Evolutionary conservation across 2,329 filamentous ascomycete genomes (phyloP).

Genomic region (Penicillium oxalicum): DNA sequence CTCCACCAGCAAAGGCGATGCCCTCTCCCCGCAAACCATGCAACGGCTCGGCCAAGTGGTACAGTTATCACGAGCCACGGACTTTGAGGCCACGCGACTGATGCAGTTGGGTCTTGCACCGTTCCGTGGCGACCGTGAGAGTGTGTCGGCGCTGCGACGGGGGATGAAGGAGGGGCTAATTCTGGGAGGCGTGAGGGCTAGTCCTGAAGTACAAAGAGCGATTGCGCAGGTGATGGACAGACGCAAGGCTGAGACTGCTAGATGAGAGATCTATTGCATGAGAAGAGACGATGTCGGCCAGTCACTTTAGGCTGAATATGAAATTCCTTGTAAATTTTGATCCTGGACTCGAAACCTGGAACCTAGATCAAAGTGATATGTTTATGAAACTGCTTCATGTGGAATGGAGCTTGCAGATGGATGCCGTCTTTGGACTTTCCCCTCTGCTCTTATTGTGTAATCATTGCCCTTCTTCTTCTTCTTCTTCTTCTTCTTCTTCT

Average conservation of each 20-base stretch:
- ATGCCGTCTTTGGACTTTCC: too few species aligned
- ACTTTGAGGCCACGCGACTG: constrained; percentile 64
- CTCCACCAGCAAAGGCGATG: constrained; percentile 30
- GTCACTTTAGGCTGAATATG: background rate
- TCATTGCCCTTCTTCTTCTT: too few species aligned
- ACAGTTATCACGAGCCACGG: constrained; percentile 52
- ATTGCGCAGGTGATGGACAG: constrained; percentile 62
- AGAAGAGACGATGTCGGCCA: background rate
- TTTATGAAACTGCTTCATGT: too few species aligned
- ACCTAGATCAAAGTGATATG: background rate
- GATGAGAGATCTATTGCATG: background rate
- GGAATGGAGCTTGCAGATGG: too few species aligned
- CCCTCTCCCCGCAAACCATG: constrained; percentile 44
- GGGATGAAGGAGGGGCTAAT: constrained; percentile 83
- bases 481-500: too few species aligned
- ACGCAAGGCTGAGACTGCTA: constrained; percentile 40
- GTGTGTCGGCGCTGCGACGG: constrained; percentile 58
- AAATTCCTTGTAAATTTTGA: too few species aligned
- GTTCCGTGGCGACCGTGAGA: constrained; percentile 65
- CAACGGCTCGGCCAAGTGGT: constrained; percentile 65
- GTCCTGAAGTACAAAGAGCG: constrained; percentile 76
- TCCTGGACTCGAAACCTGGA: background rate
- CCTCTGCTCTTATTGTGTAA: too few species aligned
- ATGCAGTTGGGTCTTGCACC: constrained; percentile 75
- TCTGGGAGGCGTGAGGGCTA: constrained; percentile 72